Evolutionary conservation across 2,329 filamentous ascomycete genomes (phyloP), one percentile per base, ranked within the genome.

Genomic region (Scytalidium sp.): DNA sequence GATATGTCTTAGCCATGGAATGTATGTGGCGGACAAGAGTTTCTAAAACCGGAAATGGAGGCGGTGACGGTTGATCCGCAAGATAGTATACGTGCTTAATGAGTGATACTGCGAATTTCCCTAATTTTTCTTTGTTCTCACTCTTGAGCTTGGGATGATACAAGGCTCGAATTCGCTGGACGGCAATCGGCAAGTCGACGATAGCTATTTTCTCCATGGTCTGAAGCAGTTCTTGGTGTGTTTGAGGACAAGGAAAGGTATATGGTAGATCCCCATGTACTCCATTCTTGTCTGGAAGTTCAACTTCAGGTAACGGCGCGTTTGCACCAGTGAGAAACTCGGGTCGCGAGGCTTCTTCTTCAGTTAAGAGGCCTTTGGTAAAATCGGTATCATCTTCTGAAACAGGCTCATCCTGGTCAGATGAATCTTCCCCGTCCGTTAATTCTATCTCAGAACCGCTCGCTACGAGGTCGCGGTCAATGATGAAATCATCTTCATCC

Each of bases 401-500:
- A 11, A 71, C 72, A 2, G 70, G 70, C 21, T 64, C 67, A 3
- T 72, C 72, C 19, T 75, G 73, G 19, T 73, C 74, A 41, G 57
- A 57, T 19, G 64, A 66, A 3, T 78, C 75, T 39, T 80, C 77
- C 32, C 75, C 78, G 7, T 75, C 75, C 17, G 78, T 70, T 3
- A 75, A 71, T 22, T 86, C 81, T n/a, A 84, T 62, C 36, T 86
- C 84, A 5, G 89, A 93, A 32, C 84, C 88, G 58, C 85, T 92
- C 11, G 91, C 91, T 27, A 97, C 80, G 15, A 97, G 77, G 62
- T 96, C 87, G 54, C 94, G 89, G 51, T 97, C 93, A 54, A 97
- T 84, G 21, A 93, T 66, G 61, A 97, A 97, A 60, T 97, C 90
- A 60, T 97, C 93, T 64, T 97, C 93, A 59, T 97, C 93, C 56